Base-by-base conservation (phyloP, 2,329 filamentous ascomycete genomes). In the Sclerotinia minor region DNA sequence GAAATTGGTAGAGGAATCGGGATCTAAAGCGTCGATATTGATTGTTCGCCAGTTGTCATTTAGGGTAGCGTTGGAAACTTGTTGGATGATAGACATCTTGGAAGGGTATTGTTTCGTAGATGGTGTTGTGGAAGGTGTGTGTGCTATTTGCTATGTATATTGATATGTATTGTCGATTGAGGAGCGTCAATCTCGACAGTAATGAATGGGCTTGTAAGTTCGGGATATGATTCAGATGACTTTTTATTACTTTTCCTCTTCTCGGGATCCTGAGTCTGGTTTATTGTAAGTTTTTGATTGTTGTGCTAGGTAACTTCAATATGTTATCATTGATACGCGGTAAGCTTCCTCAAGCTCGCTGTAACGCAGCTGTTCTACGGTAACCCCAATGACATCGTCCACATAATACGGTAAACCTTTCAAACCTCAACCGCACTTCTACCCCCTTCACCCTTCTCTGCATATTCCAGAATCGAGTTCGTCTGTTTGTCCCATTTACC, bases 1-100 rank as follows among this genome's bases (percentile, higher is more conserved):
- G 82, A 98, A 98, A 86, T 97, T 98, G 80, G 87, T 82, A 73
- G 91, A 87, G 75, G 92, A 95, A 80, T 98, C 94, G 69, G 94
- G 92, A 79, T 95, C 91, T 75, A 96, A 86, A 74, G 90, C 89
- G 79, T 97, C 94, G 79, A 97, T 90, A 85, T 97, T 92, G 84
- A 97, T 95, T 73, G 92, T 97, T 79, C 94, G 92, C 87, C 87
- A 89, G 77, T 85, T 84, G 73, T 89, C 87, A 79, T 81, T 81
- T 67, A 89, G 83, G 73, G 86, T 83, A 67, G 85, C 84, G 69
- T 81, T 80, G 63, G 83, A 86, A 79, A 87, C 84, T 78, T 89
- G 85, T 77, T 88, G 87, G 73, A 89, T 88, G 76, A 89, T 88
- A 65, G 87, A 89, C 87, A 89, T 89, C 60, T 66, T 72, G 68